A percentile compares a stretch with the other conserved stretches of the same genome.
phyloP scores from a whole-genome alignment of 2,329 filamentous ascomycete species.

The Pyrenophora seminiperda region DNA sequence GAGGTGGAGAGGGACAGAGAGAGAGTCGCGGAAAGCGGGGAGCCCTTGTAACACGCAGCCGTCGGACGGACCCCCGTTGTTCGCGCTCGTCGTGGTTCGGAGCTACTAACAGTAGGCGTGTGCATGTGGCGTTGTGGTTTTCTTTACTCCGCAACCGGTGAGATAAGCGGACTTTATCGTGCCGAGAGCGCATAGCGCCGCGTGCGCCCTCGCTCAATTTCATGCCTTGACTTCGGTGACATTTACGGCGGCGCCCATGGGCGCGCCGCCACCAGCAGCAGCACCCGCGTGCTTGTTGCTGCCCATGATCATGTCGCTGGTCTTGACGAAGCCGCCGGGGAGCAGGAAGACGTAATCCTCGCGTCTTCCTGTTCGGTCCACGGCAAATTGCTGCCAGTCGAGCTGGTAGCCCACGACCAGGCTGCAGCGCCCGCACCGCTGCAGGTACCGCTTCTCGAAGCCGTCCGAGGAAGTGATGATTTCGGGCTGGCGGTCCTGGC shows the following conservation, averaged over 20 bases:
- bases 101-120: no score
- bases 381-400: slow-evolving; percentile 56
- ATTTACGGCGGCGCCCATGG: slow-evolving; percentile 21
- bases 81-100: no score
- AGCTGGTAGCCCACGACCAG: slow-evolving; percentile 68
- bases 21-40: slow-evolving; percentile 4
- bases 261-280: slow-evolving; percentile 10
- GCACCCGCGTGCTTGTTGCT: slow-evolving; percentile 28
- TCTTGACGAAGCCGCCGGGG: slow-evolving; percentile 63
- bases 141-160: no score
- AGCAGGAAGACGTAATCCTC: slow-evolving; percentile 64
- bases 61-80: no score
- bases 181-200: neutral
- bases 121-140: no score
- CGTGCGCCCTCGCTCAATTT: neutral
- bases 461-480: slow-evolving; percentile 64
- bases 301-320: slow-evolving; percentile 59
- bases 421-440: slow-evolving; percentile 65
- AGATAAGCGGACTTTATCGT: neutral
- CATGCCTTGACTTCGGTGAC: slow-evolving; percentile 34
- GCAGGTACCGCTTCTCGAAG: slow-evolving; percentile 68
- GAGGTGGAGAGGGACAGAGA: neutral
- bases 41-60: neutral
- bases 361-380: slow-evolving; percentile 42
- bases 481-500: slow-evolving; percentile 55